Evolutionary conservation across 129 eudicot species (phyloP).

Genomic region (Cynara cardunculus): DNA sequence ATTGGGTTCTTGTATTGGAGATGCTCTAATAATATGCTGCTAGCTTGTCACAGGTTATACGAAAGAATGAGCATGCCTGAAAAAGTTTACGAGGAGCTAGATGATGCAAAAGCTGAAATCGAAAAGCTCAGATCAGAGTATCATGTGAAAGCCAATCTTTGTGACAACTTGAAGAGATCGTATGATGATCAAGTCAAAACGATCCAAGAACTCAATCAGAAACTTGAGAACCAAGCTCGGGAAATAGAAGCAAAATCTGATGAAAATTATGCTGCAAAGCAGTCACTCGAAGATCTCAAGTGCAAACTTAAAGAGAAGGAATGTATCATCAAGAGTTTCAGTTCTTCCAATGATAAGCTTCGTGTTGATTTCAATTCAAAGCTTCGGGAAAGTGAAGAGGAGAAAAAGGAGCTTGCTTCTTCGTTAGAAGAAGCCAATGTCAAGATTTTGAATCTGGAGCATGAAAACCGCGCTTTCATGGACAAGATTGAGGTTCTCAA

Average conservation of each 20-base stretch:
- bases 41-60: slow-evolving; percentile 23
- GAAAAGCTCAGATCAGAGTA: slow-evolving; percentile 53
- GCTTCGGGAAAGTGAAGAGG: slow-evolving; percentile 53
- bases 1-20: too few relatives aligned
- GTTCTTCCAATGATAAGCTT: slow-evolving; percentile 47
- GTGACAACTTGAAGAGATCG: slow-evolving; percentile 56
- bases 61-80: slow-evolving; percentile 41
- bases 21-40: not conserved
- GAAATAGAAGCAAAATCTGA: slow-evolving; percentile 43
- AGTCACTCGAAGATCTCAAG: slow-evolving; percentile 41
- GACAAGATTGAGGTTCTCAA: slow-evolving; percentile 54
- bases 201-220: slow-evolving; percentile 49
- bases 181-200: slow-evolving; percentile 44
- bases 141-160: slow-evolving; percentile 36
- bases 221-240: slow-evolving; percentile 48
- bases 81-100: slow-evolving; percentile 60
- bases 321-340: slow-evolving; percentile 31
- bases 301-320: slow-evolving; percentile 56
- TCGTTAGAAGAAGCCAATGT: slow-evolving; percentile 54
- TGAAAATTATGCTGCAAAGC: slow-evolving; percentile 37
- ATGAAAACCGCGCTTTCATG: slow-evolving; percentile 40
- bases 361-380: slow-evolving; percentile 46
- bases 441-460: slow-evolving; percentile 39
- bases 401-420: slow-evolving; percentile 43
- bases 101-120: slow-evolving; percentile 67